Base-by-base conservation (phyloP, 2,329 filamentous ascomycete species). In the Colletotrichum sp. region DNA sequence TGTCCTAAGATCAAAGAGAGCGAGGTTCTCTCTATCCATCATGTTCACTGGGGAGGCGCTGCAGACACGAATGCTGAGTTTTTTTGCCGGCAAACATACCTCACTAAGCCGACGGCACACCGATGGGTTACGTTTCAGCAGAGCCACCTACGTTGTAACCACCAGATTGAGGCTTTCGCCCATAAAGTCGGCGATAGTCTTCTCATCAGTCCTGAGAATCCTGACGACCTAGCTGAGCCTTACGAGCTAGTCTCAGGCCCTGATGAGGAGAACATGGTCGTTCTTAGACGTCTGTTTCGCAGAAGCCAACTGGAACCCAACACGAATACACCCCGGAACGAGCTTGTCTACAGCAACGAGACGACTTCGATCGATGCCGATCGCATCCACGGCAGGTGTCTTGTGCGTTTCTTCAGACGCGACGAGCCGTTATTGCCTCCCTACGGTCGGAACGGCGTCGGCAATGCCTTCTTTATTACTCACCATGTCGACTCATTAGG, bases 1-100 rank as follows among this genome's bases (percentile, higher is more conserved):
- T 74, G 72, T 1, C 74, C 84, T 0, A 87, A 88, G 32, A 86
- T 95, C 5, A 78, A 86, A 0, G 87, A 89, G 2, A 83, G 88
- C 0, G 89, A 95, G 39, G 86, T 96, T 1, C 80, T 92, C 0
- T 88, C 87, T 1, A 90, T 89, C 2, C 90, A 94, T 55, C 78
- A 87, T 0, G 88, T 96, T 0, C 87, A 90, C 76, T 93, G 91
- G 83, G 90, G 91, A 8, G 88, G 88, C 0, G 82, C 83, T 2
- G 89, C 91, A 0, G 81, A 85, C 1, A 87, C 86, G 0, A 80
- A 79, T 0, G 84, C 85, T 3, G 89, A 92, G 8, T 91, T 93
- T 62, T 95, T 96, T 76, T 89, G 96, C 3, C 90, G 95, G 0
- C 93, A 95, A 78, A 93, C 91, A 0, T 96, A 95, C 78, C 81